These are phyloP conservation scores for Speleostelium caveatum DNA, from an alignment of 78 protist genomes.

Conservation along the genomic window DNA sequence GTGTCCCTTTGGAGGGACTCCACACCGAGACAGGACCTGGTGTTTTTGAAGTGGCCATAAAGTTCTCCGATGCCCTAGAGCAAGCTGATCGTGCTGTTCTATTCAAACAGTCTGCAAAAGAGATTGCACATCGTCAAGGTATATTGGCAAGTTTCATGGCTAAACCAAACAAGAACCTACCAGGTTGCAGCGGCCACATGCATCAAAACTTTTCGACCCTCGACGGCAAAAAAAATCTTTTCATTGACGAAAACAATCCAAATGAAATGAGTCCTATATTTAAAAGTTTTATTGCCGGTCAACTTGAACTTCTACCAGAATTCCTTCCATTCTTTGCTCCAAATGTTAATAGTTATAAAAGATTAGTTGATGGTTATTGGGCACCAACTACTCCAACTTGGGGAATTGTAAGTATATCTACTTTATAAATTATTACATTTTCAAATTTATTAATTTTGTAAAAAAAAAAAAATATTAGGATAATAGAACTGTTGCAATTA, in stretches of 20 bases:
- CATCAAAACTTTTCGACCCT: conserved; percentile 61
- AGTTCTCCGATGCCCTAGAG: conserved; percentile 54
- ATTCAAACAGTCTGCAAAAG: conserved; percentile 62
- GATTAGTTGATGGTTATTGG: conserved; percentile 82
- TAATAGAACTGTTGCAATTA: conserved; percentile 73
- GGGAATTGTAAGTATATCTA: background rate
- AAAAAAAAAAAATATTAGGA: background rate
- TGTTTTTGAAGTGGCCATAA: conserved; percentile 78
- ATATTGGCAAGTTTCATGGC: conserved; percentile 79
- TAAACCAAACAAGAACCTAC: conserved; percentile 52
- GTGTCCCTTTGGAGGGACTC: conserved; percentile 78
- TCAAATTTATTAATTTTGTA: no score
- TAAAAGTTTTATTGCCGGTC: conserved; percentile 77
- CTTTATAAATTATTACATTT: background rate
- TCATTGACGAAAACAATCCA: conserved; percentile 19
- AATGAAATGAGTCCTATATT: conserved; percentile 53
- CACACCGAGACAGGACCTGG: conserved; percentile 87
- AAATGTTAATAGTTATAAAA: conserved; percentile 75
- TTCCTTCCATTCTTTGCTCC: conserved; percentile 84
- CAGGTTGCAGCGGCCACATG: conserved; percentile 83
- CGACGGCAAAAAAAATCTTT: conserved; percentile 11
- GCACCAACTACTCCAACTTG: conserved; percentile 83
- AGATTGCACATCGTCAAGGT: conserved; percentile 53
- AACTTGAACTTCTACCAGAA: conserved; percentile 61
- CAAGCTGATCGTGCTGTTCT: conserved; percentile 80